phyloP scores from a whole-genome alignment of 208 protist genomes.

The Leishmania gerbilli region DNA sequence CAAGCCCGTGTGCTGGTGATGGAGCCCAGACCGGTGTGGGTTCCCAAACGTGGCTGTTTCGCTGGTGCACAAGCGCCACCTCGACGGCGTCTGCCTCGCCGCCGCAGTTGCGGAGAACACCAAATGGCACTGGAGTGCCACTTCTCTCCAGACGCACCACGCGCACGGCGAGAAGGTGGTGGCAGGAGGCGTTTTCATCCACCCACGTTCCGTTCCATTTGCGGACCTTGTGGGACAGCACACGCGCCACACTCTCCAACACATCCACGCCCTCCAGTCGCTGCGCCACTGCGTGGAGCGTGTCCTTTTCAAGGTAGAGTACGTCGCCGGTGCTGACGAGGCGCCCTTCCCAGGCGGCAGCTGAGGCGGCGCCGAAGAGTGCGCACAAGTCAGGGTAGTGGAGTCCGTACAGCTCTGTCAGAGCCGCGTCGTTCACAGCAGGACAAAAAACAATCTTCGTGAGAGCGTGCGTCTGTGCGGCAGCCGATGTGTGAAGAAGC shows the following conservation, averaged over 20 bases:
- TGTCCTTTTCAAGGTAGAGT: conserved; percentile 31
- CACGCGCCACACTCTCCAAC: conserved; percentile 27
- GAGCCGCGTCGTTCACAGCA: conserved; percentile 49
- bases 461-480: conserved; percentile 1
- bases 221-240: conserved; percentile 29
- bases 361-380: conserved; percentile 34
- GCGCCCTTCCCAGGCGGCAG: conserved; percentile 40
- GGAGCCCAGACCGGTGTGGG: conserved; percentile 57
- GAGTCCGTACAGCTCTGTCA: conserved; percentile 60
- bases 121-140: conserved; percentile 3
- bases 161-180: conserved; percentile 45
- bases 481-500: conserved; percentile 1
- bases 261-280: conserved; percentile 41
- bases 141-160: conserved; percentile 25
- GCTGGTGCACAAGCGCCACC: conserved; percentile 41
- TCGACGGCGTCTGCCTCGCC: conserved; percentile 16
- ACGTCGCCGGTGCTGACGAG: conserved; percentile 75
- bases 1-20: neutral
- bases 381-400: conserved; percentile 49
- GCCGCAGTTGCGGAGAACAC: conserved; percentile 8
- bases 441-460: conserved; percentile 40
- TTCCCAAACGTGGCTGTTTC: conserved; percentile 23
- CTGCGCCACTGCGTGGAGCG: conserved; percentile 18
- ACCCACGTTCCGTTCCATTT: conserved; percentile 26
- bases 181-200: conserved; percentile 23